Conservation (phyloP, 2,329 filamentous ascomycete genomes). For the Dothideomycetes sp. region DNA sequence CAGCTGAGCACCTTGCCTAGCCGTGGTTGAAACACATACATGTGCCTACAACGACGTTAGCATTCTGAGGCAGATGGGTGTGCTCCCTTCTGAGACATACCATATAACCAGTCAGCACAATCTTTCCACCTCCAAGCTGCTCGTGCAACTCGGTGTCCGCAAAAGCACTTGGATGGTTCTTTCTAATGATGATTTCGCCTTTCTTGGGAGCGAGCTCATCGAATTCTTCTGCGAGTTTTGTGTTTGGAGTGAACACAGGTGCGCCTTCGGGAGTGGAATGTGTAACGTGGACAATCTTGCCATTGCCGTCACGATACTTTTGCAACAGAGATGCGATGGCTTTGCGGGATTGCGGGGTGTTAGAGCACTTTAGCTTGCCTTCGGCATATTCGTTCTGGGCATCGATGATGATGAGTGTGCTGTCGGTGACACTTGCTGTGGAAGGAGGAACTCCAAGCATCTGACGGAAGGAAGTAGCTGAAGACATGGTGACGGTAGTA, state of each 20-base stretch:
- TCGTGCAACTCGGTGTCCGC: constrained; percentile 51
- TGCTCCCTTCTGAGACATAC: constrained; percentile 18
- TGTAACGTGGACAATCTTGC: constrained; percentile 52
- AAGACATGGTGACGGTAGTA: constrained; percentile 9
- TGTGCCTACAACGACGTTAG: constrained; percentile 43
- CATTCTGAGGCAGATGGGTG: not conserved
- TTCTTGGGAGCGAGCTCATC: constrained; percentile 46
- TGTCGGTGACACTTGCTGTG: constrained; percentile 49
- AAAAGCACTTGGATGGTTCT: constrained; percentile 52
- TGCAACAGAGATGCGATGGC: constrained; percentile 49
- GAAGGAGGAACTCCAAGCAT: constrained; percentile 47
- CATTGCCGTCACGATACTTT: constrained; percentile 48
- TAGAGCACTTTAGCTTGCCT: constrained; percentile 48
- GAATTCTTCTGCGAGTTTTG: constrained; percentile 51
- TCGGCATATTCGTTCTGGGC: constrained; percentile 60
- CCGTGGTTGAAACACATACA: constrained; percentile 55
- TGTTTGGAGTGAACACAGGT: constrained; percentile 57
- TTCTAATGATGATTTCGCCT: constrained; percentile 50
- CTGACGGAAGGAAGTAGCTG: constrained; percentile 37
- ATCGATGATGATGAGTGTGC: constrained; percentile 55
- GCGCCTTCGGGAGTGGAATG: constrained; percentile 52
- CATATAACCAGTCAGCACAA: constrained; percentile 55
- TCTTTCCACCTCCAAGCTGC: constrained; percentile 48
- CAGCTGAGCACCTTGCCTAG: constrained; percentile 49
- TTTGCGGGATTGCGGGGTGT: constrained; percentile 45